Base-by-base conservation (phyloP, 805 yeast genomes). In the Saccharomyces eubayanus region DNA sequence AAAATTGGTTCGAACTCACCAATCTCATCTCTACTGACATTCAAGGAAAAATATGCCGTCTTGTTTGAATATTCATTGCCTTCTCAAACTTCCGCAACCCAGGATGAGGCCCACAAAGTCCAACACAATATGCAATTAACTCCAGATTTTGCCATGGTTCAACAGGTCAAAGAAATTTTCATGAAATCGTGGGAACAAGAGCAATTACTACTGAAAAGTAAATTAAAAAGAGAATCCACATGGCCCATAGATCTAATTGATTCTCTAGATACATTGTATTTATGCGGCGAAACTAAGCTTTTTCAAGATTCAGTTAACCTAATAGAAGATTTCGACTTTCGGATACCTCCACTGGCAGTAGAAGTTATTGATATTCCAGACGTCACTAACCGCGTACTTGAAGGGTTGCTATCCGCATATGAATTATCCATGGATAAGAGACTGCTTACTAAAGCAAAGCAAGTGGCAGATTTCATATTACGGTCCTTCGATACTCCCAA, bases 401-500 rank as follows among this genome's bases (percentile, higher is more conserved):
- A 84, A 5, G 84, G 85, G 0, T 63, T 81, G 8, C 52, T 81
- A 9, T 68, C 81, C 1, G 82, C 79, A 0, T 80, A 77, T 57
- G 84, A 82, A 47, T 61, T 82, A 31, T 74, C 82, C 1, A 54
- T 64, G 40, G 54, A 73, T 0, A 65, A 74, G 14, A 61, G 77
- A 6, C 54, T 69, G 6, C 52, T 69, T 8, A 49, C 47, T 1
- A 72, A 74, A 55, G 80, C 83, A 1, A 66, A 66, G 28, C 75
- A 77, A 28, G 61, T 81, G 14, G 84, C 77, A 0, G 77, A 77
- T 49, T 69, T 80, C 51, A 63, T 80, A 31, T 59, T 81, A 59
- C 77, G 79, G 24, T 76, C 84, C 0, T 82, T 80, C 59, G 85
- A 82, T 57, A 80, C 85, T 0, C 84, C 84, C 14, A 80, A 80